Percentiles rank a stretch among this genome's conserved stretches.
Conservation (phyloP, 2,329 filamentous ascomycete genomes). For the Diplodia corticola region DNA sequence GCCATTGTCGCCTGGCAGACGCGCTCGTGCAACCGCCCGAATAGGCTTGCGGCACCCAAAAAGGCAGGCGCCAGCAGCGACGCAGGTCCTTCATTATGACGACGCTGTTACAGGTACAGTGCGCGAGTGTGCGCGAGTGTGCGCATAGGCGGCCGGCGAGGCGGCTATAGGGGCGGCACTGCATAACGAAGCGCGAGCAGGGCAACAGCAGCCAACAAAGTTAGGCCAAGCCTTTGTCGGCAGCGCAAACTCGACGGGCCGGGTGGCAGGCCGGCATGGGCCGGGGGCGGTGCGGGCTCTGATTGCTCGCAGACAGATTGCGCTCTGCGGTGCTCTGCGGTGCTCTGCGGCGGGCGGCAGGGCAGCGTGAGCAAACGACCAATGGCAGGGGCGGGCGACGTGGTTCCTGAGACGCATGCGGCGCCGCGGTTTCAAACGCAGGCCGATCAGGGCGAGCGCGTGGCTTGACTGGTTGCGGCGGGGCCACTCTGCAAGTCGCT, state of each 20-base stretch:
- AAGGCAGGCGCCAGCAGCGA: conserved; percentile 2
- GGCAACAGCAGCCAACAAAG: conserved; percentile 16
- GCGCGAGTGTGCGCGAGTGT: not conserved
- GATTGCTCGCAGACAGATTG: conserved; percentile 1
- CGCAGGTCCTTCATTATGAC: conserved; percentile 14
- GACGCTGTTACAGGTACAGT: not conserved
- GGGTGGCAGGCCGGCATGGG: not conserved
- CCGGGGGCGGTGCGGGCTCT: not conserved
- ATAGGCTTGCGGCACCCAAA: not conserved
- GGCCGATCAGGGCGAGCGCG: conserved; percentile 6
- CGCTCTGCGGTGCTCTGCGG: too few species aligned
- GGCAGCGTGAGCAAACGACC: not conserved
- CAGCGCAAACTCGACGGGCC: conserved; percentile 6
- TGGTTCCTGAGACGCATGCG: conserved; percentile 16
- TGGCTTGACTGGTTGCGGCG: conserved; percentile 8
- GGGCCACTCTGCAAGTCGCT: not conserved
- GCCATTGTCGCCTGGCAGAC: not conserved
- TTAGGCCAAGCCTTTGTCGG: conserved; percentile 9
- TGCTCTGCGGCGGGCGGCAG: conserved; percentile 9
- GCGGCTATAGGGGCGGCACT: not conserved
- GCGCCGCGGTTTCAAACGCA: conserved; percentile 12
- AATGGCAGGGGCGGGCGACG: conserved; percentile 1
- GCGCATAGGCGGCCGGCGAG: not conserved
- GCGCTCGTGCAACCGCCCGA: not conserved
- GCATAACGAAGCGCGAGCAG: conserved; percentile 2